Evolutionary conservation across 805 yeast genomes (phyloP).

Genomic region (Clavispora vitiphila): DNA sequence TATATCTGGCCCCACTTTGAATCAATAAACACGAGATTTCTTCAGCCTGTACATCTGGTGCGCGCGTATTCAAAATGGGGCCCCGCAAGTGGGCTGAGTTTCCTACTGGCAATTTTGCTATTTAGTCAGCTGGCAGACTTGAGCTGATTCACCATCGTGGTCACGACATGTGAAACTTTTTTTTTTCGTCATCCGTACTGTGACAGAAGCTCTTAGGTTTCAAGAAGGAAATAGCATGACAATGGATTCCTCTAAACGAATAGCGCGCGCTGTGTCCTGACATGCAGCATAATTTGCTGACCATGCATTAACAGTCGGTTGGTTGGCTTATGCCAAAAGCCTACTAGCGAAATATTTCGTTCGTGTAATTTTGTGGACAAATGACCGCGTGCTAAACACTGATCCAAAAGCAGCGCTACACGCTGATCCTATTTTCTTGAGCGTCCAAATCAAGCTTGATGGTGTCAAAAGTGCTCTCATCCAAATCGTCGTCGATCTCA

Average conservation of each 20-base stretch:
- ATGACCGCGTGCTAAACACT: too few relatives aligned
- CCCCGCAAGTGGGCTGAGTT: too few relatives aligned
- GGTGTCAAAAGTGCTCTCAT: slow-evolving; percentile 12
- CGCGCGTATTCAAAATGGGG: too few relatives aligned
- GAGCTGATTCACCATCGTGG: too few relatives aligned
- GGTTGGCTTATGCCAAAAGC: not conserved
- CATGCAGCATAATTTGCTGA: not conserved
- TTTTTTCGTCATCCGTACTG: too few relatives aligned
- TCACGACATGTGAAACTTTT: too few relatives aligned
- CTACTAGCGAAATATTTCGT: not conserved
- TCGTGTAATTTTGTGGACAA: not conserved
- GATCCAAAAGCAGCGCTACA: not conserved
- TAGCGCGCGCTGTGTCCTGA: not conserved
- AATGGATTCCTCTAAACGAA: not conserved
- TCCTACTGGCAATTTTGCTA: too few relatives aligned
- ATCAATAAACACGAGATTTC: slow-evolving; percentile 1
- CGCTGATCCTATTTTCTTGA: slow-evolving; percentile 4
- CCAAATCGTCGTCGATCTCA: slow-evolving; percentile 14
- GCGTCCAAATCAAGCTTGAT: slow-evolving; percentile 15
- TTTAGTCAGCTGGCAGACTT: too few relatives aligned
- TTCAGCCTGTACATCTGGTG: not conserved
- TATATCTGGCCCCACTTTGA: not conserved
- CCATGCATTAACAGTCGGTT: not conserved
- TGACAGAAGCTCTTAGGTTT: too few relatives aligned
- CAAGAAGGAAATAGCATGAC: too few relatives aligned